Conservation (phyloP, 805 yeast species). For the Diddensiella santjacobensis region DNA sequence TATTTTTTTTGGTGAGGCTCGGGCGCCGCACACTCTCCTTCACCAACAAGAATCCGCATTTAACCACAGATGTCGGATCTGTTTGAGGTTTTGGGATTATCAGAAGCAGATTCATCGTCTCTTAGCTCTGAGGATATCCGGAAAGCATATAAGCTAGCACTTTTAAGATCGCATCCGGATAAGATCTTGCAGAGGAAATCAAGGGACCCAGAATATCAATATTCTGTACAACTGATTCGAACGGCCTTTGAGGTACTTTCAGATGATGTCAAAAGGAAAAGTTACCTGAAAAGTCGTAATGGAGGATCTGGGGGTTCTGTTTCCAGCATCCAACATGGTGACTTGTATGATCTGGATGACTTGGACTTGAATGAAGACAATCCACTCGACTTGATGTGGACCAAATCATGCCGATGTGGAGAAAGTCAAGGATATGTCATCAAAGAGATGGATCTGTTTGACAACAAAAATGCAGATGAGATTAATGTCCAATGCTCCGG, state of each 20-base stretch:
- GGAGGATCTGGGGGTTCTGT: slow-evolving; percentile 17
- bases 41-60: too few species aligned
- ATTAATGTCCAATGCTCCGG: slow-evolving; percentile 74
- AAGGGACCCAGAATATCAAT: background rate
- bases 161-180: slow-evolving; percentile 77
- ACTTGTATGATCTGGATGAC: slow-evolving; percentile 60
- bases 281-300: slow-evolving; percentile 52
- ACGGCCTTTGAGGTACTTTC: slow-evolving; percentile 60
- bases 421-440: slow-evolving; percentile 55
- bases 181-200: slow-evolving; percentile 37
- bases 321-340: slow-evolving; percentile 68
- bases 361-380: slow-evolving; percentile 42
- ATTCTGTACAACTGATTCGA: slow-evolving; percentile 46
- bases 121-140: slow-evolving; percentile 41
- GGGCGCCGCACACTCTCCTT: too few species aligned
- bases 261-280: slow-evolving; percentile 37
- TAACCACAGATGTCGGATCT: slow-evolving; percentile 35
- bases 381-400: slow-evolving; percentile 28
- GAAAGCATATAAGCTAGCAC: slow-evolving; percentile 56
- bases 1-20: too few species aligned
- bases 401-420: slow-evolving; percentile 34
- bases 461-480: slow-evolving; percentile 53
- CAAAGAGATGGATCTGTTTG: slow-evolving; percentile 57
- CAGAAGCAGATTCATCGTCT: slow-evolving; percentile 35
- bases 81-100: slow-evolving; percentile 56